Base-by-base conservation (phyloP, 192 early-diverging fungal species). In the Umbelopsis sp. region DNA sequence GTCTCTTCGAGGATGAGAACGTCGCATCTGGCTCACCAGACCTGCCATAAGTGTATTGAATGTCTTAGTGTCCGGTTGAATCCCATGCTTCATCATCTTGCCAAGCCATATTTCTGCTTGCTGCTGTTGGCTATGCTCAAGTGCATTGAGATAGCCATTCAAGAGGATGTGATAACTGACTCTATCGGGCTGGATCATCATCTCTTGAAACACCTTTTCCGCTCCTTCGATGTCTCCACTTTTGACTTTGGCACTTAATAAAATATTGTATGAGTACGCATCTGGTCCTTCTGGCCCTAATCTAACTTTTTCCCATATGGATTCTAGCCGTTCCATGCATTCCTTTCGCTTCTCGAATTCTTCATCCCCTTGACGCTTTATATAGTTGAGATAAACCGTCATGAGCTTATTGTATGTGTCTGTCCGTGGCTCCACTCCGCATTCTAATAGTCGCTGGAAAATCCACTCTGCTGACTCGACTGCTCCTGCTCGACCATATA, bases 11-110 rank as follows among this genome's bases (percentile, higher is more conserved):
- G 29, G 8, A 34, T 34, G 9, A 14, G 31, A 62, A 0, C 38
- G 20, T 29, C 70, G n/a, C 24, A 65, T 24, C 22, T 45, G 38
- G 2, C 32, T 26, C 25, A 80, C 65, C 29, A 77, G 74, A 25
- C 75, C 74, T 34, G 76, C 74, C 72, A 80, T 80, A 14, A 77
- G 50, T 53, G 76, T 32, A 45, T 80, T 80, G 41, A 80, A 80
- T 21, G 79, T 80, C 54, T 53, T 74, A 49, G 75, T 77, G 3
- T 68, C 76, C 26, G 79, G 79, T 0, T n/a, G 41, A 14, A 80
- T 43, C 16, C 74, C 76, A 9, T 66, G 69, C 24, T 77, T 77
- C n/a, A 80, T 29, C 79, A 80, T 80, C 54, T 69, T 66, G 25
- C 70, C 66, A 4, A 62, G 56, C 56, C 56, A 62, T 34, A 26